These are phyloP conservation scores for Exophiala alcalophila DNA, from an alignment of 2,329 filamentous ascomycete genomes.

Conservation along the genomic window DNA sequence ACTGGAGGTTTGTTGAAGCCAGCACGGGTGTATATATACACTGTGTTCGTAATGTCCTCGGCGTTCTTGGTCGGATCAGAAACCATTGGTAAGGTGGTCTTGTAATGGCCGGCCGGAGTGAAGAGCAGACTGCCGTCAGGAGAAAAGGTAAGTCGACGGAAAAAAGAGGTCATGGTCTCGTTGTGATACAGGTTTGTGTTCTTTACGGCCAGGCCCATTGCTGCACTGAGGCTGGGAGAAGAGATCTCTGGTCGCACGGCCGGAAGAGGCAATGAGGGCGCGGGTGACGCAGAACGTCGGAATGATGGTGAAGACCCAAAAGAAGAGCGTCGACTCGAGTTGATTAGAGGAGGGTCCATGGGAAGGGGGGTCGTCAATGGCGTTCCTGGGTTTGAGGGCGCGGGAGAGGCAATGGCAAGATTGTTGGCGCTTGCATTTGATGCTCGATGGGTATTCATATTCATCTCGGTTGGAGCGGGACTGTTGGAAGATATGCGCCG, in stretches of 20 bases:
- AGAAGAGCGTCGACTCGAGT: slow-evolving; percentile 90
- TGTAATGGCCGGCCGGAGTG: slow-evolving; percentile 93
- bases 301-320: slow-evolving; percentile 76
- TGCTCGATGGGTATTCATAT: slow-evolving; percentile 64
- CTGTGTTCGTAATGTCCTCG: slow-evolving; percentile 91
- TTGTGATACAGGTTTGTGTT: slow-evolving; percentile 93
- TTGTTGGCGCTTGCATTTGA: slow-evolving; percentile 39
- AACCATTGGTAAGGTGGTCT: slow-evolving; percentile 67
- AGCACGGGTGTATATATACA: slow-evolving; percentile 95
- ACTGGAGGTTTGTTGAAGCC: slow-evolving; percentile 96
- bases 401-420: slow-evolving; percentile 71
- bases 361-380: slow-evolving; percentile 84
- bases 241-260: slow-evolving; percentile 93
- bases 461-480: slow-evolving; percentile 83
- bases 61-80: slow-evolving; percentile 67
- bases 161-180: slow-evolving; percentile 95
- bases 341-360: slow-evolving; percentile 86
- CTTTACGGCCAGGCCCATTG: slow-evolving; percentile 61
- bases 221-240: slow-evolving; percentile 64
- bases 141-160: slow-evolving; percentile 87
- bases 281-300: slow-evolving; percentile 85
- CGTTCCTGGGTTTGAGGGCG: slow-evolving; percentile 87
- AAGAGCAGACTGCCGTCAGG: slow-evolving; percentile 92
- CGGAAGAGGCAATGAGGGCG: slow-evolving; percentile 87
- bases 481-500: slow-evolving; percentile 87